Evolutionary conservation across 202 grass and related monocot genomes (phyloP), one percentile per base, ranked within the genome.

Genomic region (Panicum virgatum): DNA sequence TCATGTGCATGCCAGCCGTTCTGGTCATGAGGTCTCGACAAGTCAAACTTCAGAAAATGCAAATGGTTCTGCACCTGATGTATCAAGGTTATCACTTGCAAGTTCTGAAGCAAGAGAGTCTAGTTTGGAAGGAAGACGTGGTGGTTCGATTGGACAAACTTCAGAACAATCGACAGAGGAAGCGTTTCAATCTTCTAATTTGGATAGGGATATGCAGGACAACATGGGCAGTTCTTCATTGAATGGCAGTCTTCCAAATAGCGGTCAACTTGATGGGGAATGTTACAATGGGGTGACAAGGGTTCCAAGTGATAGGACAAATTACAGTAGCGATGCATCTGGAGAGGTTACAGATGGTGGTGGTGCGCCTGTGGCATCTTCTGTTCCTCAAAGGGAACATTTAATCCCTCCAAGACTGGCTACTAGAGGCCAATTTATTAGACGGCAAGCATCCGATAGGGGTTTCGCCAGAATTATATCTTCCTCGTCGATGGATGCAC

Each of bases 321-420:
- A 91, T 46, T 89, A 87, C 72, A 92, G 85, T 32, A 99, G 93
- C 2, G 96, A 98, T 89, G 76, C 84, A 63, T 93, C 86, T 81
- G 82, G 82, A 63, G 95, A 98, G 86, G 85, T 94, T 73, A 81
- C 78, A 62, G 88, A 91, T 81, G 90, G 86, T 25, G 90, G 86
- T 10, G 75, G 59, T 80, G 78, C 15, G 0, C 59, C 85, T 67
- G 73, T 83, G 57, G 69, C 86, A 52, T 86, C 87, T 56, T 88
- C 91, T 77, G 50, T 79, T 64, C 76, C 87, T 60, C 92, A 79
- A 84, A 91, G 84, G 79, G 86, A 92, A 77, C 80, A 48, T 79
- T 86, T 88, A 22, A 87, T 92, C 26, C 79, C n/a, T n/a, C n/a
- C 84, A 74, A 88, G 87, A 79, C 68, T 91, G 43, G 72, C 62